phyloP scores from a whole-genome alignment of 139 green algal genomes.

The Monoraphidium neglectum region DNA sequence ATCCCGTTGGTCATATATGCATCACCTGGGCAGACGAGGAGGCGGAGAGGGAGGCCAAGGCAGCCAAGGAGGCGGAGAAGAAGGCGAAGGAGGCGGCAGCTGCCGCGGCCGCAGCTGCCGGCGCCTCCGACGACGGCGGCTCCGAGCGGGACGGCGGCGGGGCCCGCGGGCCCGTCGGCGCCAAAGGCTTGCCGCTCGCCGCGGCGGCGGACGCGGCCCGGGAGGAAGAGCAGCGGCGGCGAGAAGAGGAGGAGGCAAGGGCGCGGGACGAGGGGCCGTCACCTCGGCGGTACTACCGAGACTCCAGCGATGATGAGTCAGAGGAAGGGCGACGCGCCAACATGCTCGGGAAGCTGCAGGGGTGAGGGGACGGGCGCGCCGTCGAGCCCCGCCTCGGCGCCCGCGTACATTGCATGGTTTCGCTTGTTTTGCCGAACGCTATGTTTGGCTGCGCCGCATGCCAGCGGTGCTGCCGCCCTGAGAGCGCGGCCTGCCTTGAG shows the following conservation, averaged over 20 bases:
- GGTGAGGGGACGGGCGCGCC: not conserved
- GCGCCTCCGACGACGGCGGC: not conserved
- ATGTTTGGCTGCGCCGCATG: not conserved
- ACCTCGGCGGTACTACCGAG: not conserved
- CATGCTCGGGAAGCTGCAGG: not conserved
- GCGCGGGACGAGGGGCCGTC: too few species aligned
- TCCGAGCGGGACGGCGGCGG: too few species aligned
- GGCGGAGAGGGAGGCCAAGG: conserved; percentile 10
- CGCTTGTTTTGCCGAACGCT: not conserved
- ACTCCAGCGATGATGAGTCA: conserved; percentile 15
- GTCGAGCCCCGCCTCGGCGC: too few species aligned
- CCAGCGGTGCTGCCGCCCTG: too few species aligned
- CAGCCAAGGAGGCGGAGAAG: not conserved
- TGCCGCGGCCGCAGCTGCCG: not conserved
- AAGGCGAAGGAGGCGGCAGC: conserved; percentile 1
- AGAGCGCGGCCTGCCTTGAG: too few species aligned
- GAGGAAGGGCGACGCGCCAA: not conserved
- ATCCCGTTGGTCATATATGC: too few species aligned
- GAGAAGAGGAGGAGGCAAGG: not conserved
- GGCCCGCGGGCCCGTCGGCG: too few species aligned
- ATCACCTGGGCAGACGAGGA: conserved; percentile 16
- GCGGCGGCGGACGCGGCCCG: conserved; percentile 1
- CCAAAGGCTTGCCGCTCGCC: not conserved
- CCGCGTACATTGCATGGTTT: too few species aligned
- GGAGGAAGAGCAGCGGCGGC: conserved; percentile 8